phyloP scores from a whole-genome alignment of 1,284 basidiomycete species.

The Gymnopus androsaceus region DNA sequence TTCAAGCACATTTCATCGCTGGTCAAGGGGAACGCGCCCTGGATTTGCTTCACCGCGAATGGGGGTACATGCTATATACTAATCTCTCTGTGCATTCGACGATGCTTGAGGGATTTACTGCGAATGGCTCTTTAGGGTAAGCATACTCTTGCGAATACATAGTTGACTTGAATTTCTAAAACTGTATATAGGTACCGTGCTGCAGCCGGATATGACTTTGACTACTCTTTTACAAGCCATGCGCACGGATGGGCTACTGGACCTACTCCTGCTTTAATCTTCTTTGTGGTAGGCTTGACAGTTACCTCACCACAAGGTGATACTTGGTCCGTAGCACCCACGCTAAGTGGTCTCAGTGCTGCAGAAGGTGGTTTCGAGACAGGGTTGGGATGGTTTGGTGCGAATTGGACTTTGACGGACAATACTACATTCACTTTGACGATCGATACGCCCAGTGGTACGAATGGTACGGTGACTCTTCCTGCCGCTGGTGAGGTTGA shows the following conservation, averaged over 20 bases:
- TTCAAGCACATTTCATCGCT: constrained; percentile 53
- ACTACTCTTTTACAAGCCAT: constrained; percentile 48
- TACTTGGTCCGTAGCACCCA: constrained; percentile 45
- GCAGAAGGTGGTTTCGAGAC: constrained; percentile 48
- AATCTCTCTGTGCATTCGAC: constrained; percentile 52
- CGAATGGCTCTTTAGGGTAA: constrained; percentile 51
- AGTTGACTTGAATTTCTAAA: too few species aligned
- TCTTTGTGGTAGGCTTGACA: constrained; percentile 45
- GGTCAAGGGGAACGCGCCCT: constrained; percentile 49
- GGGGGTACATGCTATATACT: constrained; percentile 59
- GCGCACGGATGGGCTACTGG: constrained; percentile 50
- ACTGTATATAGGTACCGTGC: constrained; percentile 41
- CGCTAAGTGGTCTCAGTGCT: constrained; percentile 37
- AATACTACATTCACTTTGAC: constrained; percentile 26
- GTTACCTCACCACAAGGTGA: constrained; percentile 39
- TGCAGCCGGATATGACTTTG: constrained; percentile 49
- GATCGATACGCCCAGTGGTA: constrained; percentile 35
- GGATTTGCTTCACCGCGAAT: constrained; percentile 48
- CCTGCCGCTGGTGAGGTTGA: constrained; percentile 34
- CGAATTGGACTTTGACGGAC: constrained; percentile 29
- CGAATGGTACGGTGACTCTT: constrained; percentile 31
- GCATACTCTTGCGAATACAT: not conserved
- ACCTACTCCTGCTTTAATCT: constrained; percentile 46
- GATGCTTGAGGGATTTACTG: constrained; percentile 52
- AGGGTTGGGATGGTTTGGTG: constrained; percentile 42